A percentile compares a stretch with the other conserved stretches of the same genome.
These are phyloP conservation scores for Eimeria maxima DNA, from an alignment of 169 alveolate species.

Conservation along the genomic window DNA sequence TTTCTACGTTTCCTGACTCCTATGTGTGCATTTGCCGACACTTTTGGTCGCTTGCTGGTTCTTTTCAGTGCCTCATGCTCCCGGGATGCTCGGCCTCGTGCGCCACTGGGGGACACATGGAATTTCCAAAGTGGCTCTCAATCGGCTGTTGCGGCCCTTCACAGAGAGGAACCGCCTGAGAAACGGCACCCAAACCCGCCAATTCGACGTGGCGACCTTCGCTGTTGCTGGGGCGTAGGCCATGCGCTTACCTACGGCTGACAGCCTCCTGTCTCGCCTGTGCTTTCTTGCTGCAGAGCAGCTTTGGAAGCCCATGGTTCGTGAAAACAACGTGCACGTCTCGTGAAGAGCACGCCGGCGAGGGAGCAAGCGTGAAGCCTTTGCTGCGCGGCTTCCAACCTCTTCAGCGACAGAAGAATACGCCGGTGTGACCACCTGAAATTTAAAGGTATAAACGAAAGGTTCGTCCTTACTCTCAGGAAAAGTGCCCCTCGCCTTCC, in stretches of 20 bases:
- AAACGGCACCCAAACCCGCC: background rate
- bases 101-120: slow-evolving; percentile 1
- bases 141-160: background rate
- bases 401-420: background rate
- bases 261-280: background rate
- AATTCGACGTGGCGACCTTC: background rate
- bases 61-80: background rate
- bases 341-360: too few species aligned
- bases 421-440: background rate
- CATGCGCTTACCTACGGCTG: background rate
- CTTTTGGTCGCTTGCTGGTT: background rate
- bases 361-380: background rate
- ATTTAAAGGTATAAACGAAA: background rate
- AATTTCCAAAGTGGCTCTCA: background rate
- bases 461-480: background rate
- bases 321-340: background rate
- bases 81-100: background rate
- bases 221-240: background rate
- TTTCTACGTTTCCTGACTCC: background rate
- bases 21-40: background rate
- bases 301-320: background rate
- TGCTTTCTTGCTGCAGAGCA: background rate
- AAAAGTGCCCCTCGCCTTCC: background rate
- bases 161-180: background rate
- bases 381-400: background rate